phyloP scores from a whole-genome alignment of 306 rosid species.

The Quercus dentata region DNA sequence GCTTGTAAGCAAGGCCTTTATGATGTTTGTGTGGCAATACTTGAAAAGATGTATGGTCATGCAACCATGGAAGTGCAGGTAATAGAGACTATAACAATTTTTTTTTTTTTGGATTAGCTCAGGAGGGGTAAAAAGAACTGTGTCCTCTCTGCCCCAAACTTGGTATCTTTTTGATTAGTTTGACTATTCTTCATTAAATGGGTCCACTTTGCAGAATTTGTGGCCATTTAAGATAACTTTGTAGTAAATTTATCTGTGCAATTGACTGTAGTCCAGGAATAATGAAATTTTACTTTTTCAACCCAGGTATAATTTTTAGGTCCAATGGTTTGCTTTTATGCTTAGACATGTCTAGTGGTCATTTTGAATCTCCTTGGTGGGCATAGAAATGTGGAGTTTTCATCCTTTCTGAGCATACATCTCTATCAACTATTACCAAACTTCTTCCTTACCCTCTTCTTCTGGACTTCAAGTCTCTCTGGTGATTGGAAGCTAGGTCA shows the following conservation, averaged over 20 bases:
- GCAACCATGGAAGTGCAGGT: constrained; percentile 99
- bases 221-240: neutral
- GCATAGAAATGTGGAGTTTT: neutral
- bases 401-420: neutral
- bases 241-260: neutral
- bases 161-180: constrained; percentile 1
- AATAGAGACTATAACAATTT: neutral
- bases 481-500: no score
- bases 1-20: constrained; percentile 92
- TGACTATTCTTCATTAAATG: neutral
- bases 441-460: no score
- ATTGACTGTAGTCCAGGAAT: neutral
- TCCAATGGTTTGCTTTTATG: neutral
- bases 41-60: constrained; percentile 95
- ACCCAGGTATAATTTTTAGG: neutral
- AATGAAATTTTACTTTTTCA: neutral
- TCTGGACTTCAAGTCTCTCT: no score
- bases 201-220: neutral
- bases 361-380: constrained; percentile 4
- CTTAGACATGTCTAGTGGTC: constrained; percentile 1
- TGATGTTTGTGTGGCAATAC: constrained; percentile 90
- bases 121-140: neutral
- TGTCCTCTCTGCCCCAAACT: constrained; percentile 2
- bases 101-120: neutral
- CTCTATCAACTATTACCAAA: neutral